Percentiles rank a stretch among this genome's conserved stretches.
Conservation (phyloP, 2,329 filamentous ascomycete species). For the Ceratocystis albifundus region DNA sequence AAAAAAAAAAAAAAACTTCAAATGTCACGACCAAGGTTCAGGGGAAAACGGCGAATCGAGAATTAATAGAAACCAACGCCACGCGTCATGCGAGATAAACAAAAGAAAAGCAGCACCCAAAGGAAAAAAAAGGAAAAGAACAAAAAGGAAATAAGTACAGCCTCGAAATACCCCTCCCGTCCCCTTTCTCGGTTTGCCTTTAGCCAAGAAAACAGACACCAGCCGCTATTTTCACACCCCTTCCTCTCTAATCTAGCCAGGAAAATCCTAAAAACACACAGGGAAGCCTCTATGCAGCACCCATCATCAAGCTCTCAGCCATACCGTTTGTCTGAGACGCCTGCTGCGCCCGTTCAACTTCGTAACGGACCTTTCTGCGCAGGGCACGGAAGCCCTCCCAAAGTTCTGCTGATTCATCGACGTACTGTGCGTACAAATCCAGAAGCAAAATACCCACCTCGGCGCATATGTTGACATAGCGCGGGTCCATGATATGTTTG, state of each 20-base stretch:
- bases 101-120: slow-evolving; percentile 3
- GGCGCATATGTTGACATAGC: slow-evolving; percentile 67
- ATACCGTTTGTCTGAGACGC: slow-evolving; percentile 77
- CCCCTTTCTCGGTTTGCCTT: background rate
- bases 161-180: background rate
- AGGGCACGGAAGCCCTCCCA: slow-evolving; percentile 58
- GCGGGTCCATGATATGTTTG: slow-evolving; percentile 69
- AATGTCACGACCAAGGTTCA: background rate
- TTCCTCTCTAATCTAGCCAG: background rate
- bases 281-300: slow-evolving; percentile 23
- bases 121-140: background rate
- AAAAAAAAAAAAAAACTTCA: too few species aligned
- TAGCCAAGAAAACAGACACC: background rate
- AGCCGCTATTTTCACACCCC: background rate
- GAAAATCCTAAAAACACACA: background rate
- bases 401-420: slow-evolving; percentile 61
- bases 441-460: slow-evolving; percentile 73
- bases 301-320: slow-evolving; percentile 59
- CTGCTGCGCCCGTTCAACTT: slow-evolving; percentile 73
- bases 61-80: slow-evolving; percentile 12
- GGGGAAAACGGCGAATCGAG: background rate
- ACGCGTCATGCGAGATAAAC: slow-evolving; percentile 11
- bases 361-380: slow-evolving; percentile 57
- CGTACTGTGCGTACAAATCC: slow-evolving; percentile 75
- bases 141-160: background rate